Percentiles rank a stretch among this genome's conserved stretches.
phyloP scores from a whole-genome alignment of 805 yeast genomes.

The Lipomyces starkeyi region DNA sequence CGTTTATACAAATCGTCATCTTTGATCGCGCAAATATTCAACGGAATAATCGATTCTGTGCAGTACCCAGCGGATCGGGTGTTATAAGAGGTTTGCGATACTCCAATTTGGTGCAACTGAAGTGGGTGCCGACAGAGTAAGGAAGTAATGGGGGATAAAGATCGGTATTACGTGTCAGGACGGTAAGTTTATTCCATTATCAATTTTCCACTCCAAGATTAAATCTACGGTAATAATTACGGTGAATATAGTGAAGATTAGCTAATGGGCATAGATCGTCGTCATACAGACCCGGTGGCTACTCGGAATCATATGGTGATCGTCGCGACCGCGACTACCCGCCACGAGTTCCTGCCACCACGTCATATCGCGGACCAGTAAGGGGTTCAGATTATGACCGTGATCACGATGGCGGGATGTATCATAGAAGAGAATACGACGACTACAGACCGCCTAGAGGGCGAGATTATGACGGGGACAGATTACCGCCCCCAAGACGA shows the following conservation, averaged over 20 bases:
- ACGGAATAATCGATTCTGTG: neutral
- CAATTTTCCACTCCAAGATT: neutral
- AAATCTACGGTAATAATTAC: neutral
- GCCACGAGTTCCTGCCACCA: neutral
- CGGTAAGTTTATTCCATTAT: constrained; percentile 11
- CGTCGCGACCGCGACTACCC: constrained; percentile 8
- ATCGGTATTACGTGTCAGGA: constrained; percentile 20
- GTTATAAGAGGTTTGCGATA: neutral
- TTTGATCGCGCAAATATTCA: neutral
- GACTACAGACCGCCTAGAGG: constrained; percentile 1
- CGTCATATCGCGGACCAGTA: constrained; percentile 1
- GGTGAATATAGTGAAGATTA: neutral
- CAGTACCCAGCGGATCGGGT: neutral
- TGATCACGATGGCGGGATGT: constrained; percentile 6
- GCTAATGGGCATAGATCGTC: constrained; percentile 8
- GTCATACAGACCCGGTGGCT: constrained; percentile 23
- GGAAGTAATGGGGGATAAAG: constrained; percentile 23
- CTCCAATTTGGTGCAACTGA: neutral
- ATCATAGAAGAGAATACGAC: constrained; percentile 18
- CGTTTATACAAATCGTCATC: neutral
- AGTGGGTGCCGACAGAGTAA: neutral
- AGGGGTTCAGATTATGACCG: neutral
- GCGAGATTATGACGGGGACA: constrained; percentile 17
- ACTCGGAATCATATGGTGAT: constrained; percentile 15
- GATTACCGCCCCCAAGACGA: constrained; percentile 16